phyloP scores from a whole-genome alignment of 1,284 basidiomycete species.

The Trichosporon sp. region DNA sequence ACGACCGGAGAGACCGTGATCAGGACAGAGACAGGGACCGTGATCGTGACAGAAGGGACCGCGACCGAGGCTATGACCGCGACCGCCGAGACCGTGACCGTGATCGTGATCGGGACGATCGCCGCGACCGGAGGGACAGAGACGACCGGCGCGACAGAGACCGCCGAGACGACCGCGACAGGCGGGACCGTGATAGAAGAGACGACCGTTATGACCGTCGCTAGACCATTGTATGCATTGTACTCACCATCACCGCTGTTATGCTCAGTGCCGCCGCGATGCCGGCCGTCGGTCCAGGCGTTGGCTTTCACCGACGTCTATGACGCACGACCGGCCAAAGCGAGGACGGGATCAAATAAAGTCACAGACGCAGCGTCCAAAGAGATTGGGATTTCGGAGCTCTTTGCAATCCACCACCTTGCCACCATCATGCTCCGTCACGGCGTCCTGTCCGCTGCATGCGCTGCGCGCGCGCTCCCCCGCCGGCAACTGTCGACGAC shows the following conservation, averaged over 20 bases:
- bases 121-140: neutral
- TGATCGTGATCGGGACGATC: neutral
- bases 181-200: neutral
- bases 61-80: neutral
- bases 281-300: neutral
- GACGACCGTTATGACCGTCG: neutral
- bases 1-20: neutral
- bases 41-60: neutral
- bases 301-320: neutral
- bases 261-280: neutral
- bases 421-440: slow-evolving; percentile 3
- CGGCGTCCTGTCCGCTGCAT: slow-evolving; percentile 4
- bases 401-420: neutral
- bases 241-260: neutral
- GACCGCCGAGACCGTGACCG: neutral
- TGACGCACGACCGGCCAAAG: neutral
- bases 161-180: neutral
- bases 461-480: neutral
- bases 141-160: neutral
- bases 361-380: neutral
- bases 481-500: slow-evolving; percentile 6
- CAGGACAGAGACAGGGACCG: neutral
- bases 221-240: slow-evolving; percentile 1
- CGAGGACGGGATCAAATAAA: neutral
- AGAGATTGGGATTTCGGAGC: neutral